phyloP scores from a whole-genome alignment of 495 filamentous ascomycete species.

The Oidiodendron maius region DNA sequence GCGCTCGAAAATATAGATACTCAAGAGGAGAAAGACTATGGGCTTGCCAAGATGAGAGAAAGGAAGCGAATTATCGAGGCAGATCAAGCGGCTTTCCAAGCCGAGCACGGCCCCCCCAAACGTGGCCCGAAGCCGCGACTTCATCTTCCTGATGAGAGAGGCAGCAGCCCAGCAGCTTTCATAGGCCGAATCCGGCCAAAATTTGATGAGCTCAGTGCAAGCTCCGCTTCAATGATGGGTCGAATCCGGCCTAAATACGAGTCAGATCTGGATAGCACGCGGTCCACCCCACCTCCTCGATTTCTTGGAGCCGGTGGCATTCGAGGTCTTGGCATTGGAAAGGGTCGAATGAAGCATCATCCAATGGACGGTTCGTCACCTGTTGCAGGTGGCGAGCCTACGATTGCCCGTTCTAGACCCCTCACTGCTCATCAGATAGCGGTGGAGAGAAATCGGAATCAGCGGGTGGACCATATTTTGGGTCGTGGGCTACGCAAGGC shows the following conservation, averaged over 20 bases:
- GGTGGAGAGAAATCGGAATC: constrained; percentile 80
- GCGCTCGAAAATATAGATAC: constrained; percentile 88
- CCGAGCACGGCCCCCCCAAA: constrained; percentile 41
- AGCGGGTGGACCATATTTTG: constrained; percentile 83
- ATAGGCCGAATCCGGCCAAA: constrained; percentile 37
- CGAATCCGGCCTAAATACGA: constrained; percentile 52
- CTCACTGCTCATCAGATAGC: constrained; percentile 91
- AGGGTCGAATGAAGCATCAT: constrained; percentile 39
- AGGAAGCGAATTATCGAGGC: constrained; percentile 65
- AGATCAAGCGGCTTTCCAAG: constrained; percentile 32
- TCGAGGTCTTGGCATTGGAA: constrained; percentile 16
- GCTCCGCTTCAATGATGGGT: constrained; percentile 28
- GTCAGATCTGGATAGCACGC: constrained; percentile 51
- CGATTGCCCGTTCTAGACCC: constrained; percentile 62
- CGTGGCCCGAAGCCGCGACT: constrained; percentile 46
- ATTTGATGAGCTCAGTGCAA: constrained; percentile 39
- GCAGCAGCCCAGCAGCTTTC: constrained; percentile 30
- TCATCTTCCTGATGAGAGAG: constrained; percentile 53
- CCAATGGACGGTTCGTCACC: constrained; percentile 48
- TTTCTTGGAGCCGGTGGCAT: constrained; percentile 33
- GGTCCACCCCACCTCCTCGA: constrained; percentile 51
- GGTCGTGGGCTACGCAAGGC: constrained; percentile 62
- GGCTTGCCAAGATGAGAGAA: constrained; percentile 76
- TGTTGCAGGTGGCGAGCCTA: constrained; percentile 21
- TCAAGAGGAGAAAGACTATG: constrained; percentile 77